Evolutionary conservation across 202 grass and related monocot genomes (phyloP), one percentile per base, ranked within the genome.

Genomic region (Eragrostis tef): DNA sequence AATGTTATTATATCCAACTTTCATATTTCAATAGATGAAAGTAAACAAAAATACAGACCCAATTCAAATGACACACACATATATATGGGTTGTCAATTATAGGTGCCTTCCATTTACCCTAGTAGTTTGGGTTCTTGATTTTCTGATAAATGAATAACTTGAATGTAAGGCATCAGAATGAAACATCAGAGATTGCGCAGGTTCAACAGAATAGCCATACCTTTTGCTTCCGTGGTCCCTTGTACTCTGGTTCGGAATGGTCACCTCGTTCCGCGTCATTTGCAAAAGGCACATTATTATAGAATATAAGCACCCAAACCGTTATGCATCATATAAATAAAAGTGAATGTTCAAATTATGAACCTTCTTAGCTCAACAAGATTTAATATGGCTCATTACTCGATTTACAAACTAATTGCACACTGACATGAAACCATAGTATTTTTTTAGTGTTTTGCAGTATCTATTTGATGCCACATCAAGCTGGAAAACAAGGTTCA

Each of bases 41-140:
- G 6, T 65, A 53, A 39, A 6, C 1, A 16, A 16, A 36, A 64
- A 64, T 16, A 5, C 6, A 8, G 14, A 16, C 15, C 60, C 12
- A 64, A 64, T 17, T 9, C 13, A 13, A 64, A 34, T 26, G 61
- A 36, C 59, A 80, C 92, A 86, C 93, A 92, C 84, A 94, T 68
- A 75, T 75, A 98, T 92, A 90, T 61, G 92, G 95, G 68, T 98
- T 98, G 85, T 93, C 90, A 64, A 98, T 94, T 83, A 98, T 79
- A 79, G 92, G 92, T 70, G 92, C 95, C 88, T 91, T 94, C 95
- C 95, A 98, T 81, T 98, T 94, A n/a, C 95, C 95, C 79, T 98
- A 88, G 90, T 93, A 98, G 80, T 87, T 88, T 20, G 95, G 95
- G 81, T 98, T 98, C 90, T 94, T 94, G 74, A 93, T 98, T 93